phyloP scores from a whole-genome alignment of 1,284 basidiomycete genomes.

The Mrakiaceae sp. region DNA sequence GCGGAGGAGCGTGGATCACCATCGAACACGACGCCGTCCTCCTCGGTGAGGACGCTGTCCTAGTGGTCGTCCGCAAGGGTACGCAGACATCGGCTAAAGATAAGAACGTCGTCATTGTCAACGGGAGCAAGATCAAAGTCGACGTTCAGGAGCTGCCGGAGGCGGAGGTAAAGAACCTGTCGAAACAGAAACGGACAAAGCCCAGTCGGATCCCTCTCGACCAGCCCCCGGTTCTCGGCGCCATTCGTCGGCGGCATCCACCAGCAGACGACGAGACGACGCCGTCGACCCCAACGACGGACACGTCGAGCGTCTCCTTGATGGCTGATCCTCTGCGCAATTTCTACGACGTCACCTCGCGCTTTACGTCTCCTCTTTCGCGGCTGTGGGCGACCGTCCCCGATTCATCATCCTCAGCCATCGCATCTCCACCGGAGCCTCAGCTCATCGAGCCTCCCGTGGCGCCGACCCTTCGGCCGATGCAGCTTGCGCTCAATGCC shows the following conservation, averaged over 20 bases:
- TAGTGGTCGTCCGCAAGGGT: conserved; percentile 64
- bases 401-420: conserved; percentile 12
- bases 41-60: conserved; percentile 61
- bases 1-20: conserved; percentile 93
- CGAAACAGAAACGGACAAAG: conserved; percentile 75
- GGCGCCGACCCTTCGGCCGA: conserved; percentile 44
- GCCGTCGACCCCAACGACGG: not conserved
- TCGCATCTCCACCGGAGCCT: conserved; percentile 34
- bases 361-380: conserved; percentile 4
- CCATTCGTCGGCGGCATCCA: conserved; percentile 47
- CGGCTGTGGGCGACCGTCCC: conserved; percentile 18
- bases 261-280: not conserved
- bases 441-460: conserved; percentile 41
- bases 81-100: conserved; percentile 42
- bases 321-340: too few species aligned
- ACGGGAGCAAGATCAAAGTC: conserved; percentile 75
- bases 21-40: conserved; percentile 74
- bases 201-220: conserved; percentile 81
- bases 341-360: not conserved
- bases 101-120: conserved; percentile 72
- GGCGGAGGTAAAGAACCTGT: conserved; percentile 70
- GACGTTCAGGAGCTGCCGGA: conserved; percentile 85
- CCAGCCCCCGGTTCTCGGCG: conserved; percentile 69
- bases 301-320: not conserved
- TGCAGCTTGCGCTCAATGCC: conserved; percentile 67